Conservation (phyloP, 495 filamentous ascomycete species). For the Penicillium verhagenii region DNA sequence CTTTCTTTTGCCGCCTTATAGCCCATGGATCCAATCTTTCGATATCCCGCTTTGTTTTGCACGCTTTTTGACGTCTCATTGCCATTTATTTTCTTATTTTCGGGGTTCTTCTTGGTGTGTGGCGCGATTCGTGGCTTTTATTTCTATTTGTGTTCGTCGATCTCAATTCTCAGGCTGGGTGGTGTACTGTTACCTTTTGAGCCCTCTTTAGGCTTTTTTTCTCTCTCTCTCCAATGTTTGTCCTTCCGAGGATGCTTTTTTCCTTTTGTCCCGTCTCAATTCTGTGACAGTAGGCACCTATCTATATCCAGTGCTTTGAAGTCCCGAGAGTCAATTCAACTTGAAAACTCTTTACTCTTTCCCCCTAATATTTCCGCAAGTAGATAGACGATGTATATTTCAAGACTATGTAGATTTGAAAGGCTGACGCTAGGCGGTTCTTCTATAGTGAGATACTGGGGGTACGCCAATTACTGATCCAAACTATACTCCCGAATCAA, state of each 20-base stretch:
- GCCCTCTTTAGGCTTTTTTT: neutral
- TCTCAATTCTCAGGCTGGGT: slow-evolving; percentile 8
- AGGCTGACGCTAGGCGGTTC: neutral
- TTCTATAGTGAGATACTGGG: neutral
- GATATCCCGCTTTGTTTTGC: slow-evolving; percentile 25
- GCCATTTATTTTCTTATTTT: slow-evolving; percentile 26
- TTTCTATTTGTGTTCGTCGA: neutral
- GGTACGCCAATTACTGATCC: neutral
- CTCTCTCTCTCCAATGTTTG: too few relatives aligned
- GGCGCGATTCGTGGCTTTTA: slow-evolving; percentile 17
- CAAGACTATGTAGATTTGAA: neutral
- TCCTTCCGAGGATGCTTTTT: too few relatives aligned
- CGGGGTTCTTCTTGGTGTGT: too few relatives aligned
- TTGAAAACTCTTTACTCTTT: neutral
- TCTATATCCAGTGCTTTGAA: too few relatives aligned
- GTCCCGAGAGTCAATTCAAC: neutral
- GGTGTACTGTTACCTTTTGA: slow-evolving; percentile 13
- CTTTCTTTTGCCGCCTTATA: neutral
- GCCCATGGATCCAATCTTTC: neutral
- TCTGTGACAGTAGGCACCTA: too few relatives aligned
- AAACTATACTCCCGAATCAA: slow-evolving; percentile 27
- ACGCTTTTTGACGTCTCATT: slow-evolving; percentile 6
- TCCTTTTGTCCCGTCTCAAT: too few relatives aligned
- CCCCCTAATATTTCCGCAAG: neutral
- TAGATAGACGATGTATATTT: neutral